Conservation (phyloP, 768 basidiomycete genomes). For the Psilocybe subaeruginosa region DNA sequence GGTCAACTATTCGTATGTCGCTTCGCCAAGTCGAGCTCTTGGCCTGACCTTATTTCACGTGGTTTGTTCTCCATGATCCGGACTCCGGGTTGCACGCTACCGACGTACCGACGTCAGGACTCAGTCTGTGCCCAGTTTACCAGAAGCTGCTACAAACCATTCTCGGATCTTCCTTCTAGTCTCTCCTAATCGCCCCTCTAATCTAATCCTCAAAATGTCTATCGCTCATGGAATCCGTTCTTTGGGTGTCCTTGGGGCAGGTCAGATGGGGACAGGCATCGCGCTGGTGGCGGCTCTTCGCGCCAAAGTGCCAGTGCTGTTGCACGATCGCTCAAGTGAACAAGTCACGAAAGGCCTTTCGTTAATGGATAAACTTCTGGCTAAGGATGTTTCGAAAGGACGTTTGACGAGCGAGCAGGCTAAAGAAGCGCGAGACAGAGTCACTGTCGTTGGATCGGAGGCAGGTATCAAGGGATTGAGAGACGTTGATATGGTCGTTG, state of each 20-base stretch:
- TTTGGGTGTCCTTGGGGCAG: conserved; percentile 80
- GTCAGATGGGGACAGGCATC: conserved; percentile 93
- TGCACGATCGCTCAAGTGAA: conserved; percentile 79
- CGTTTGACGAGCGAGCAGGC: conserved; percentile 70
- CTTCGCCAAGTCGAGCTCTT: no score
- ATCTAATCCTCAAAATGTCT: conserved; percentile 40
- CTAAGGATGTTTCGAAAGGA: conserved; percentile 89
- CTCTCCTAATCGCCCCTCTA: neutral
- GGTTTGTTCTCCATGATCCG: neutral
- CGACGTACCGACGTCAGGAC: neutral
- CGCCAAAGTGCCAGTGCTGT: conserved; percentile 81
- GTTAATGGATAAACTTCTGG: conserved; percentile 80
- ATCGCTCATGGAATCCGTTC: conserved; percentile 74
- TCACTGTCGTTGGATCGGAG: conserved; percentile 57
- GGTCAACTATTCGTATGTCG: no score
- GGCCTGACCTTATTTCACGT: neutral
- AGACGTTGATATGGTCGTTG: conserved; percentile 90
- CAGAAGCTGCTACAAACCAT: neutral
- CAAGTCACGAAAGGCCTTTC: conserved; percentile 76
- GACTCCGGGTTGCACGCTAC: neutral
- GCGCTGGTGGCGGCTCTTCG: conserved; percentile 85
- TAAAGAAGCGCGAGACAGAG: conserved; percentile 69
- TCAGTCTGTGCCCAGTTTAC: neutral
- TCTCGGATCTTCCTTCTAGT: neutral
- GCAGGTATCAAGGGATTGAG: conserved; percentile 58